A percentile compares a stretch with the other conserved stretches of the same genome.
Conservation (phyloP, 495 filamentous ascomycete species). For the Trichoderma orchidacearum region DNA sequence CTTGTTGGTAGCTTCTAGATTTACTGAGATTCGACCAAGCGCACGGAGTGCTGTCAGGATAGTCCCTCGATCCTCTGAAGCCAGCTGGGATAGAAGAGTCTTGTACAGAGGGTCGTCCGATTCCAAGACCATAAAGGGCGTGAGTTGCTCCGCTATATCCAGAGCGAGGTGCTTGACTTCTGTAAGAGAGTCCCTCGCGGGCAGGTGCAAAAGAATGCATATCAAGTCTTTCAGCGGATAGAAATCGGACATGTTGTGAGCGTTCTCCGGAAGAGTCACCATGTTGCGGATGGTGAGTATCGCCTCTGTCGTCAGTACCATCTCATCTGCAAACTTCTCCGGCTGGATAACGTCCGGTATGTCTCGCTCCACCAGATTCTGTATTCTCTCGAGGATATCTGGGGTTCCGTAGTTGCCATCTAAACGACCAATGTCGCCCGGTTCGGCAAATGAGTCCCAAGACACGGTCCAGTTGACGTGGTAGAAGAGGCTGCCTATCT, state of each 20-base stretch:
- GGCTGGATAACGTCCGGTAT: constrained; percentile 63
- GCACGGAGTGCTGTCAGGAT: constrained; percentile 74
- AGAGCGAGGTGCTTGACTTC: constrained; percentile 87
- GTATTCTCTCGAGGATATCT: constrained; percentile 57
- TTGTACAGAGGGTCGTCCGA: constrained; percentile 63
- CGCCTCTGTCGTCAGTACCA: constrained; percentile 73
- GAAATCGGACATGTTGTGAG: constrained; percentile 60
- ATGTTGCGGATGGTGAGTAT: constrained; percentile 85
- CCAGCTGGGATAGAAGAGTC: constrained; percentile 55
- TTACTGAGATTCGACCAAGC: constrained; percentile 77
- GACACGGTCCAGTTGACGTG: constrained; percentile 68
- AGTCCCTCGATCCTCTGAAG: constrained; percentile 69
- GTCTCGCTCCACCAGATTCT: constrained; percentile 32
- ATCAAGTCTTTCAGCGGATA: constrained; percentile 65
- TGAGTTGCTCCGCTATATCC: constrained; percentile 86
- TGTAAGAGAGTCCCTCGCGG: constrained; percentile 54
- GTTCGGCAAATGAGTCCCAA: constrained; percentile 41
- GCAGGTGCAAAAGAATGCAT: constrained; percentile 66
- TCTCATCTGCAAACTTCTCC: constrained; percentile 51
- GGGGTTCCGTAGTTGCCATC: constrained; percentile 67
- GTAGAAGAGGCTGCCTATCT: constrained; percentile 62
- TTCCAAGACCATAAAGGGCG: constrained; percentile 60
- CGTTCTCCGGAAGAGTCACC: constrained; percentile 81
- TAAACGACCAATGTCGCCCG: constrained; percentile 38
- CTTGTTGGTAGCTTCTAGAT: constrained; percentile 61